phyloP scores from a whole-genome alignment of 768 basidiomycete genomes.

The Candolleomyces eurysporus region DNA sequence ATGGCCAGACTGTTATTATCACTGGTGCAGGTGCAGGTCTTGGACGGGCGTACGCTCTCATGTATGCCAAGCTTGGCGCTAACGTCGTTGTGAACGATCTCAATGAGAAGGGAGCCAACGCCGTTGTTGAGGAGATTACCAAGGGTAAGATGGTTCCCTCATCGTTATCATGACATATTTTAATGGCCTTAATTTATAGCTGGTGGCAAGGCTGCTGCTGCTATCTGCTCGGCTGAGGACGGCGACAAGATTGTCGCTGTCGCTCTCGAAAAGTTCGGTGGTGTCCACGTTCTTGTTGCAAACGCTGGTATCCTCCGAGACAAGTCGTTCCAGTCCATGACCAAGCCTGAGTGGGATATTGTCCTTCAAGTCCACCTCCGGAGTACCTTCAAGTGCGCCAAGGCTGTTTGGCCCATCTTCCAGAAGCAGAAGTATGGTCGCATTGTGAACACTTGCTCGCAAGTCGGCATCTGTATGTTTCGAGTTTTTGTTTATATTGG shows the following conservation, averaged over 20 bases:
- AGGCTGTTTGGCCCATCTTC: conserved; percentile 97
- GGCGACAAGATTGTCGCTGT: conserved; percentile 86
- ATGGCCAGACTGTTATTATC: conserved; percentile 88
- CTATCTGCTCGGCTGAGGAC: conserved; percentile 86
- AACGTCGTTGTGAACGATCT: conserved; percentile 97
- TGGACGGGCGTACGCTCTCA: conserved; percentile 86
- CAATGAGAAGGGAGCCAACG: conserved; percentile 76
- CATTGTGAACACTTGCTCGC: conserved; percentile 91
- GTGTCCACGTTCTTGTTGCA: conserved; percentile 83
- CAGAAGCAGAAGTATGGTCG: conserved; percentile 95
- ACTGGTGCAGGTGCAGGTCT: conserved; percentile 96
- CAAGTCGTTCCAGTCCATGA: conserved; percentile 88
- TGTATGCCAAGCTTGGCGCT: conserved; percentile 92
- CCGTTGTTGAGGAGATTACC: conserved; percentile 85
- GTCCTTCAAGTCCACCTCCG: conserved; percentile 87
- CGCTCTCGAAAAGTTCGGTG: conserved; percentile 84
- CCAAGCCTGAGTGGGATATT: conserved; percentile 91
- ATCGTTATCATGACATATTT: not conserved
- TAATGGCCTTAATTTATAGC: conserved; percentile 37
- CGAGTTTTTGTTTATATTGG: not conserved
- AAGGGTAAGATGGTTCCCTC: conserved; percentile 47
- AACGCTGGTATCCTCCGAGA: conserved; percentile 95
- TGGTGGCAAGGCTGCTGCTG: conserved; percentile 85
- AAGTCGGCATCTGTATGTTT: conserved; percentile 85
- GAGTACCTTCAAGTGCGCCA: conserved; percentile 92